Conservation (phyloP, 495 filamentous ascomycete genomes). For the Usnea hakonensis region DNA sequence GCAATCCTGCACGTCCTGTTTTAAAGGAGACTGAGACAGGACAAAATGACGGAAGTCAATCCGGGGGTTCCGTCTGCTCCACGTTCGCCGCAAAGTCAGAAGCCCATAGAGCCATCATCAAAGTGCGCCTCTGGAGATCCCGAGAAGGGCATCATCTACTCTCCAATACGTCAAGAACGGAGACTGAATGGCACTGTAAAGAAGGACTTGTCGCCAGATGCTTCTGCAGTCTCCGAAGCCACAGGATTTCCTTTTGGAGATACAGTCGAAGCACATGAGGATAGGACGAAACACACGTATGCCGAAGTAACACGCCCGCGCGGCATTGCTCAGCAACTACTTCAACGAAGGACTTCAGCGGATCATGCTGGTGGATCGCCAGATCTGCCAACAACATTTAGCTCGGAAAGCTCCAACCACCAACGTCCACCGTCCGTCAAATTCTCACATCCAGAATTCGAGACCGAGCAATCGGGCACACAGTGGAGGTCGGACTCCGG, state of each 20-base stretch:
- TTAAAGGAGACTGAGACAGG: not conserved
- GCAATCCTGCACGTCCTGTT: not conserved
- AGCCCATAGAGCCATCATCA: not conserved
- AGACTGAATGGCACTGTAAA: not conserved
- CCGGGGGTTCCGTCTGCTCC: not conserved
- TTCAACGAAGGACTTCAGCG: not conserved
- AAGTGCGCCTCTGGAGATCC: not conserved
- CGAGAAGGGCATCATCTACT: not conserved
- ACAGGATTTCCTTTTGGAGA: conserved; percentile 9
- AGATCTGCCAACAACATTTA: not conserved
- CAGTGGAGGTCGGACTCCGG: conserved; percentile 51
- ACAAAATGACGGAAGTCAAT: conserved; percentile 2
- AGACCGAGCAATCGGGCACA: conserved; percentile 35
- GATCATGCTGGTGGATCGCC: not conserved
- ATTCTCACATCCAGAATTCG: conserved; percentile 47
- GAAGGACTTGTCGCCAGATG: not conserved
- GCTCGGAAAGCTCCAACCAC: conserved; percentile 34
- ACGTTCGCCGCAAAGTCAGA: not conserved
- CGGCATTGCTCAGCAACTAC: conserved; percentile 1
- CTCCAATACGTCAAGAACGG: conserved; percentile 6
- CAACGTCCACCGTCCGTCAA: conserved; percentile 55
- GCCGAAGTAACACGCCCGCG: not conserved
- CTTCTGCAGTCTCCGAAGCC: not conserved
- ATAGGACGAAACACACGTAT: not conserved
- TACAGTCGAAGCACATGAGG: not conserved